These are phyloP conservation scores for Trichophyton verrucosum DNA, from an alignment of 2,329 filamentous ascomycete species.

Conservation along the genomic window DNA sequence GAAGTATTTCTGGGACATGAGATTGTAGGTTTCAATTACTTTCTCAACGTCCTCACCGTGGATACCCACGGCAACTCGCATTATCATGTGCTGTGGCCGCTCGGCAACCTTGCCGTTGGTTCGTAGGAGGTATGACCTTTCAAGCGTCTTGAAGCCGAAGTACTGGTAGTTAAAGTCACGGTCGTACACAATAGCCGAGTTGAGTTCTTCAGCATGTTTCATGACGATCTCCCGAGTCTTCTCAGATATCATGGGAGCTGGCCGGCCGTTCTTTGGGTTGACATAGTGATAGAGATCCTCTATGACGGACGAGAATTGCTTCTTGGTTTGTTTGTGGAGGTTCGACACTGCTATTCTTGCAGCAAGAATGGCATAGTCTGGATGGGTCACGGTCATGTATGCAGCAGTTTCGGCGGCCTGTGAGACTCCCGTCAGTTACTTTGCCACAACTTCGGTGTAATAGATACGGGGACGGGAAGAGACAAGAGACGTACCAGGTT, in stretches of 20 bases:
- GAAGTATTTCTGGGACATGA: constrained; percentile 98
- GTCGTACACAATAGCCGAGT: constrained; percentile 98
- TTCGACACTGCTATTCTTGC: constrained; percentile 98
- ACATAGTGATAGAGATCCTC: constrained; percentile 89
- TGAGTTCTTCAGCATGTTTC: constrained; percentile 91
- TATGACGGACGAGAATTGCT: constrained; percentile 95
- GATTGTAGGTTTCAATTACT: constrained; percentile 93
- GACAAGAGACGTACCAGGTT: constrained; percentile 59
- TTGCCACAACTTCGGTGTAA: constrained; percentile 7
- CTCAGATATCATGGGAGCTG: constrained; percentile 89
- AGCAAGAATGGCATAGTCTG: constrained; percentile 96
- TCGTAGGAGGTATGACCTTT: constrained; percentile 93
- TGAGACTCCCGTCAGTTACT: constrained; percentile 1
- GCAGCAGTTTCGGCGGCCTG: constrained; percentile 97
- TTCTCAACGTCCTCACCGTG: constrained; percentile 91
- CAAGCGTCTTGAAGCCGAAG: constrained; percentile 98
- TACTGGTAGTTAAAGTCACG: constrained; percentile 99
- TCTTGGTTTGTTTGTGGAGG: constrained; percentile 99
- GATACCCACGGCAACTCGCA: constrained; percentile 96
- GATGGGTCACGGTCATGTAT: constrained; percentile 99
- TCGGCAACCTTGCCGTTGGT: constrained; percentile 93
- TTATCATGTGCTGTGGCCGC: constrained; percentile 97
- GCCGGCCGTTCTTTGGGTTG: constrained; percentile 77
- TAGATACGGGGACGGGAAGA: constrained; percentile 7
- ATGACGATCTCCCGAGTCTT: constrained; percentile 85